Percentiles rank a stretch among this genome's conserved stretches.
phyloP scores from a whole-genome alignment of 371 early-diverging fungal genomes.

The Lichtheimia hyalospora region DNA sequence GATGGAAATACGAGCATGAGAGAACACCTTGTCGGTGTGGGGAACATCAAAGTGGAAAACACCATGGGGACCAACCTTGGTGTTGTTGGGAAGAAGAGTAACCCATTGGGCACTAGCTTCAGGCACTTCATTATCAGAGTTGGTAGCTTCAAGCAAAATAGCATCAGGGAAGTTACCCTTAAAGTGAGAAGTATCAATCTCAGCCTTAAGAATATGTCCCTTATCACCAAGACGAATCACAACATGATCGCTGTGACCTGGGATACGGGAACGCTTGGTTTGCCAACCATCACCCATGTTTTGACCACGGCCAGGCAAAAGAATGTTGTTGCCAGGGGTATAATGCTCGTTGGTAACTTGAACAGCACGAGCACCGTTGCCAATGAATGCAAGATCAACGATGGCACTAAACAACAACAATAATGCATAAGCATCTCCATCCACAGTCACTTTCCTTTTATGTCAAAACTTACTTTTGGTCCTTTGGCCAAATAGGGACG shows the following conservation, averaged over 20 bases:
- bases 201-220: constrained; percentile 74
- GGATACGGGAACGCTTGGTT: constrained; percentile 71
- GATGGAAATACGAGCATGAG: constrained; percentile 66
- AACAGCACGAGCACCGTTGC: constrained; percentile 76
- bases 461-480: constrained; percentile 32
- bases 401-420: constrained; percentile 32
- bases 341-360: constrained; percentile 78
- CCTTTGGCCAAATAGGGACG: constrained; percentile 61
- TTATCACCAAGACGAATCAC: constrained; percentile 73
- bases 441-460: not conserved
- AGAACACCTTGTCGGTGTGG: constrained; percentile 51
- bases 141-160: constrained; percentile 59
- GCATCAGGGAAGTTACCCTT: constrained; percentile 87
- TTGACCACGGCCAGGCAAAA: constrained; percentile 74
- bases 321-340: constrained; percentile 74
- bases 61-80: constrained; percentile 57
- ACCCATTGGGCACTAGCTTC: constrained; percentile 51
- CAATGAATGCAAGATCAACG: constrained; percentile 78
- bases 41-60: constrained; percentile 73
- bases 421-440: constrained; percentile 1
- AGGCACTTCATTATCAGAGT: constrained; percentile 43
- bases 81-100: constrained; percentile 30
- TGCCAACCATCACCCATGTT: constrained; percentile 82
- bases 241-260: constrained; percentile 74
- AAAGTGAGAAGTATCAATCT: constrained; percentile 84